Evolutionary conservation across 495 filamentous ascomycete genomes (phyloP).

Genomic region (Rhypophila decipiens): DNA sequence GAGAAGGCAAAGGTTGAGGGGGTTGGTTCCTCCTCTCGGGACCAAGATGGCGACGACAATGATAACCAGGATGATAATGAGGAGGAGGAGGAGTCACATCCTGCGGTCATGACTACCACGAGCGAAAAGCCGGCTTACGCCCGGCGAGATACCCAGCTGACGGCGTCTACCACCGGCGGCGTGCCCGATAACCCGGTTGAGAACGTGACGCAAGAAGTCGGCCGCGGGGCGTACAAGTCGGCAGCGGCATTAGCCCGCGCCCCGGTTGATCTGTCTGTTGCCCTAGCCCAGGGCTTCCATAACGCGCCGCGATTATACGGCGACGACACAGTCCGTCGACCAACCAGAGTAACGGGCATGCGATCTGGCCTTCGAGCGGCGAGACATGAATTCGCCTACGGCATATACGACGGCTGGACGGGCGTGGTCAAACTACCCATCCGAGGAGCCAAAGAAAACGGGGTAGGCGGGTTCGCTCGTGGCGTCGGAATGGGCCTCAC

Average conservation of each 20-base stretch:
- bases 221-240: constrained; percentile 33
- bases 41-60: constrained; percentile 2
- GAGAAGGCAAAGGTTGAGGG: background rate
- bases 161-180: constrained; percentile 17
- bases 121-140: constrained; percentile 16
- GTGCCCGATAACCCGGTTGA: constrained; percentile 33
- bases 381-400: constrained; percentile 59
- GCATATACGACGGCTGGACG: constrained; percentile 67
- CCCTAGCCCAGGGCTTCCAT: constrained; percentile 74
- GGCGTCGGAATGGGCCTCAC: constrained; percentile 72
- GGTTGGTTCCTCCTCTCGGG: background rate
- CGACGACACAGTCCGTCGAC: constrained; percentile 36
- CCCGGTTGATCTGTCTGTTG: constrained; percentile 64
- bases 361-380: constrained; percentile 62
- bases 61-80: constrained; percentile 1
- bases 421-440: constrained; percentile 63
- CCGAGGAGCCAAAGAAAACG: constrained; percentile 51
- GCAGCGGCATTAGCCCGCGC: constrained; percentile 40
- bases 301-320: constrained; percentile 78
- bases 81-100: background rate
- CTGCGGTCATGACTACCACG: constrained; percentile 3
- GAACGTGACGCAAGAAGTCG: constrained; percentile 37
- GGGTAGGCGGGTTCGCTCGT: constrained; percentile 52
- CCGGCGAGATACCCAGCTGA: constrained; percentile 10
- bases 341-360: constrained; percentile 58